Evolutionary conservation across 2,329 filamentous ascomycete genomes (phyloP), one percentile per base, ranked within the genome.

Genomic region (Torrubiella hemipterigena): DNA sequence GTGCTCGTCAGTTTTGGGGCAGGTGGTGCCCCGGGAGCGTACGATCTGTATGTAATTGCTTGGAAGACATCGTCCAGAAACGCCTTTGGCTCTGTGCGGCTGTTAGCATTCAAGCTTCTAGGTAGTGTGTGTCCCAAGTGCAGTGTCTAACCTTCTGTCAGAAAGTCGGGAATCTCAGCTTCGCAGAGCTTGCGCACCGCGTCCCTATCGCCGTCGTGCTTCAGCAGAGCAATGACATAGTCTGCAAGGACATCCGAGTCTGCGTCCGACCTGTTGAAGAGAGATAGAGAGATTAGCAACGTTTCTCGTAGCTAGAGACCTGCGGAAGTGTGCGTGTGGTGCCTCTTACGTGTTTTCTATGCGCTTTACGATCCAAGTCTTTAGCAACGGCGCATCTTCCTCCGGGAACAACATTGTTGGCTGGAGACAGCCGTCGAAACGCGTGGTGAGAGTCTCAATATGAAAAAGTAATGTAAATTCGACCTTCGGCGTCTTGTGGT

Each of bases 191-290:
- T 61, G 46, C 74, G 70, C 32, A 86, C 75, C 14, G 70, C 63
- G n/a, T 67, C 64, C 24, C 68, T 59, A 30, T 73, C 65, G 38
- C 77, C 78, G 41, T 85, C 79, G 38, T 81, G 76, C 39, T 73
- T 71, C 27, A 89, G 59, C 14, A 91, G 68, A 6, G 81, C 82
- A 38, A 87, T 65, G n/a, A 89, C 78, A 50, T 87, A 91, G 45
- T 91, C 83, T 28, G 81, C 82, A 4, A 91, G 73, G 5, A 89
- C 81, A 46, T 86, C 82, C 19, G 77, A 72, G 50, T 91, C 83
- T 30, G 81, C 81, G 46, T 87, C 81, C 17, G 80, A 83, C 32
- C 81, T 84, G 39, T 17, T 29, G n/a, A 36, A 29, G 17, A 21
- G 4, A 10, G 9, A n/a, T n/a, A n/a, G n/a, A n/a, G n/a, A n/a